phyloP scores from a whole-genome alignment of 331 rosid genomes.

The Rhamnella rubrinervis region DNA sequence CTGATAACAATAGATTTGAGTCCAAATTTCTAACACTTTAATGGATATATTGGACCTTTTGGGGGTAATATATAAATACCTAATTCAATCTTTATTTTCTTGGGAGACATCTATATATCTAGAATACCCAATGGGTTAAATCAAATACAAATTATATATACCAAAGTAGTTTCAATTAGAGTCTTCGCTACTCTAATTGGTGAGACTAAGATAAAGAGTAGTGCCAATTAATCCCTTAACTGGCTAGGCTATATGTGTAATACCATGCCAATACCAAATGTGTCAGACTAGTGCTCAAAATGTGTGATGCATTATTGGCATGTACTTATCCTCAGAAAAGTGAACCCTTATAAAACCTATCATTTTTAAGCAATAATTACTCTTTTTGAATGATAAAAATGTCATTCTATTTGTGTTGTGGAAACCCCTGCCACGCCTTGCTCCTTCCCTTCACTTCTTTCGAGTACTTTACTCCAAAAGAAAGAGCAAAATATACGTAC shows the following conservation, averaged over 20 bases:
- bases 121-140: neutral
- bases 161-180: neutral
- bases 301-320: slow-evolving; percentile 6
- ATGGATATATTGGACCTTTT: no score
- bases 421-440: slow-evolving; percentile 15
- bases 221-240: no score
- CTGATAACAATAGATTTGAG: no score
- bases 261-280: no score
- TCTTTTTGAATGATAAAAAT: slow-evolving; percentile 5
- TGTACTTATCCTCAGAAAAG: slow-evolving; percentile 19
- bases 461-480: neutral
- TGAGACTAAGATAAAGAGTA: neutral
- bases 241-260: no score
- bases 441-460: neutral
- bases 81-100: no score
- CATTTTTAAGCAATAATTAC: slow-evolving; percentile 13
- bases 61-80: no score
- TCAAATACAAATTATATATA: neutral
- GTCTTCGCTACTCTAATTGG: neutral
- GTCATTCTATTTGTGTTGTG: neutral
- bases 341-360: neutral
- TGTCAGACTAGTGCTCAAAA: slow-evolving; percentile 4
- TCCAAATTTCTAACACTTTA: no score
- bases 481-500: neutral
- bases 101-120: no score